phyloP scores from a whole-genome alignment of 2,329 filamentous ascomycete species.

The Fusarium tuaranense region DNA sequence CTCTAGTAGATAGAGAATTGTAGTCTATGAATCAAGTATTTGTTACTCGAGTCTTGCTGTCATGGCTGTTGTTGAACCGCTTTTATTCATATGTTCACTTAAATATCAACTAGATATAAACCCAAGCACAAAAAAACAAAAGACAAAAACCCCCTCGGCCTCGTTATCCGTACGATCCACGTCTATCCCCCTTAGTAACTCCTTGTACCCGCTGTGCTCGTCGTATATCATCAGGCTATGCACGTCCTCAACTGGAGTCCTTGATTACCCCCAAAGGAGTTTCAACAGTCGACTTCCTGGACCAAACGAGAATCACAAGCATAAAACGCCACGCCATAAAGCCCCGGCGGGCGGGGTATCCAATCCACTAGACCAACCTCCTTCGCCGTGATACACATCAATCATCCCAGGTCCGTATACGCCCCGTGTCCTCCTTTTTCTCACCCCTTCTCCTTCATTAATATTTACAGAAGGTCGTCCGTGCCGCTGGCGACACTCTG shows the following conservation, averaged over 20 bases:
- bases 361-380: conserved; percentile 27
- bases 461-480: conserved; percentile 73
- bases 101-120: not conserved
- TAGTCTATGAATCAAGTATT: not conserved
- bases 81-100: conserved; percentile 4
- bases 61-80: not conserved
- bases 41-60: not conserved
- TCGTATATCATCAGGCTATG: conserved; percentile 1
- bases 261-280: not conserved
- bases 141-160: not conserved
- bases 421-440: conserved; percentile 7
- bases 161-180: not conserved
- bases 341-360: conserved; percentile 45
- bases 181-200: conserved; percentile 10
- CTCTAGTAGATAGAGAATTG: not conserved
- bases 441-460: not conserved
- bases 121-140: not conserved
- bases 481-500: conserved; percentile 81
- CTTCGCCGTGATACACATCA: conserved; percentile 41
- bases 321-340: conserved; percentile 43
- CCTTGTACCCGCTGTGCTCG: conserved; percentile 6
- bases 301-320: conserved; percentile 32
- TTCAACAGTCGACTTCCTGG: conserved; percentile 8
- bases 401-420: conserved; percentile 36
- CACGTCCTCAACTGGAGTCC: not conserved